Evolutionary conservation across 1,139 yeast species (phyloP).

Genomic region (Sugiyamaella paludigena): DNA sequence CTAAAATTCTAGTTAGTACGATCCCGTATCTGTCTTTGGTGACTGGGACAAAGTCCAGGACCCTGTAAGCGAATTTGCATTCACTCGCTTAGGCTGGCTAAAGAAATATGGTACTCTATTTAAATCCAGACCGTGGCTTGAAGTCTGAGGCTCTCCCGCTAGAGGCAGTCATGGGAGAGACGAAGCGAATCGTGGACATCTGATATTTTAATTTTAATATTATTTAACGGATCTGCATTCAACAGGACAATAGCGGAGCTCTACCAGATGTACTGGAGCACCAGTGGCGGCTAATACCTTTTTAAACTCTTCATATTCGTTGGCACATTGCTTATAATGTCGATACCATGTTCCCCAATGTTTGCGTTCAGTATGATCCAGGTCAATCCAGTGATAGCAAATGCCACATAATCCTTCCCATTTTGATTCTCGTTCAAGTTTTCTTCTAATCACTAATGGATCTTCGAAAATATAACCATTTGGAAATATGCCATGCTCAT

Average conservation of each 20-base stretch:
- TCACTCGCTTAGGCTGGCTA: no score
- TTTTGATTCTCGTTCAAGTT: constrained; percentile 28
- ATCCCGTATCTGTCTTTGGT: no score
- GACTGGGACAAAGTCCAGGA: no score
- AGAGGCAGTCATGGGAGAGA: no score
- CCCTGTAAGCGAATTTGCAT: no score
- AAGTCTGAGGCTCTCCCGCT: background rate
- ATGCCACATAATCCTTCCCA: constrained; percentile 36
- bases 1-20: background rate
- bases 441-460: constrained; percentile 30
- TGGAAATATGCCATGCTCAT: constrained; percentile 34
- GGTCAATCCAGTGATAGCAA: constrained; percentile 34
- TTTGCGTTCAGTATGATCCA: constrained; percentile 30
- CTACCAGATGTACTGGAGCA: constrained; percentile 29
- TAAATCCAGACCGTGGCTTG: background rate
- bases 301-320: constrained; percentile 32
- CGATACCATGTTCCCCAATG: constrained; percentile 35
- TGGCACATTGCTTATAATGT: constrained; percentile 32
- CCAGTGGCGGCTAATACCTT: constrained; percentile 28
- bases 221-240: constrained; percentile 3
- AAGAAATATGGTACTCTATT: no score
- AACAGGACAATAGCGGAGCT: constrained; percentile 24
- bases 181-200: background rate
- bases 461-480: constrained; percentile 33
- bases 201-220: background rate